Base-by-base conservation (phyloP, 2,329 filamentous ascomycete genomes). In the Chaetomiaceae sp. region DNA sequence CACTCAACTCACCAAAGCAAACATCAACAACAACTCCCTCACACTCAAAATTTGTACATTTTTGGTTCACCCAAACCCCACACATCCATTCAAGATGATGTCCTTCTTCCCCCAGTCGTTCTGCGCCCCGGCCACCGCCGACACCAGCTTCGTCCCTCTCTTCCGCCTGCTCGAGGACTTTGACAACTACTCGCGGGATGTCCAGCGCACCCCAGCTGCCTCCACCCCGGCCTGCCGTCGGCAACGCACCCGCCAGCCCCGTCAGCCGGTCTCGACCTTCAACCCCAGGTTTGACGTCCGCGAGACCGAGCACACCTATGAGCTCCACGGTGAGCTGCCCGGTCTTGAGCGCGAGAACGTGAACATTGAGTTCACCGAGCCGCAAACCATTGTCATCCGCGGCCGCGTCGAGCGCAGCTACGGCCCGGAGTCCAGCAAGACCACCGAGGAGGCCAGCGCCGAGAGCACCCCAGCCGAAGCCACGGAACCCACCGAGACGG, bases 281-380 rank as follows among this genome's bases (percentile, higher is more conserved):
- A 78, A 78, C 54, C 88, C 87, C 48, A 86, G 83, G 68, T 92
- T 92, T 63, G 87, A 92, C 63, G 77, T 92, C 55, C 83, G 80
- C 65, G 88, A 93, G 73, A 80, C 78, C 10, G 76, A 78, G 55
- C 70, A 81, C 8, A 66, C 73, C 56, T 93, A 89, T 65, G 83
- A 92, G 68, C 83, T 92, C 16, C 82, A 91, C 62, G 88, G 87
- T 62, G 87, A 92, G 68, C 80, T 92, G 4, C 83, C 87, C 0
- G 88, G 88, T 46, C 74, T 91, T 58, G 78, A 79, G 56, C 86
- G 88, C 71, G 82, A 87, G 61, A 76, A 91, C 63, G 73, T 93
- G 62, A 74, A 77, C 65, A 86, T 93, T 63, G 87, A 92, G 65
- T 92, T 91, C 74, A 83, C 81, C 50, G 87, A 92, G 64, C 75